phyloP scores from a whole-genome alignment of 306 rosid species.

The Cyamopsis tetragonoloba region DNA sequence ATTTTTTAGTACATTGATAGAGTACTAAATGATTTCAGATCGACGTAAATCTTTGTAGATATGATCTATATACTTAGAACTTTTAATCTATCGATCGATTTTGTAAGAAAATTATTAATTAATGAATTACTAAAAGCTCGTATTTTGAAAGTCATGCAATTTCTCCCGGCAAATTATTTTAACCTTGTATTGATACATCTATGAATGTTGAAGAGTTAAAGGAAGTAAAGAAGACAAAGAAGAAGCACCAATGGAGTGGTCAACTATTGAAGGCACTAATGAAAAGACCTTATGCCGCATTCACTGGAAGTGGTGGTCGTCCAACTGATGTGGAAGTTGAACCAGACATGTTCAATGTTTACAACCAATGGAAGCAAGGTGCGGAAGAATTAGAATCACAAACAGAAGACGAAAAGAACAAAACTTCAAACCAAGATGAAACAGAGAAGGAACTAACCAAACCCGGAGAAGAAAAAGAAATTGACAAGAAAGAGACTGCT shows the following conservation, averaged over 20 bases:
- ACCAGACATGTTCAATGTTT: not conserved
- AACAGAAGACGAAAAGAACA: not conserved
- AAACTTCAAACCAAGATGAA: not conserved
- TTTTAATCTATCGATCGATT: too few relatives aligned
- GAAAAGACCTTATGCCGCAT: conserved; percentile 15
- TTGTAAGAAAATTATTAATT: too few relatives aligned
- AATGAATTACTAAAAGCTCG: too few relatives aligned
- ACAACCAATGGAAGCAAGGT: not conserved
- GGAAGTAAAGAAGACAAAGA: conserved; percentile 17
- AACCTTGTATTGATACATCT: not conserved
- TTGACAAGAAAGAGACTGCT: conserved; percentile 7
- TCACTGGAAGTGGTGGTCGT: conserved; percentile 16
- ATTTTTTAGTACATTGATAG: too few relatives aligned
- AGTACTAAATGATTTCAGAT: too few relatives aligned
- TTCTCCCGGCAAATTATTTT: too few relatives aligned
- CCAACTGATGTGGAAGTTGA: conserved; percentile 14
- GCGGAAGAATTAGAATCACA: not conserved
- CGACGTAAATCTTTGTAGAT: too few relatives aligned
- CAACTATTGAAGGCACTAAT: conserved; percentile 45
- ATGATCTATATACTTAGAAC: too few relatives aligned
- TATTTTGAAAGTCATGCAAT: too few relatives aligned
- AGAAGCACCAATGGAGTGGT: conserved; percentile 41
- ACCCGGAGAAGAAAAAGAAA: not conserved
- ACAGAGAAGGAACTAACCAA: not conserved
- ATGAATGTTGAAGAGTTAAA: conserved; percentile 9